phyloP scores from a whole-genome alignment of 306 rosid genomes.

The Cyamopsis tetragonoloba region DNA sequence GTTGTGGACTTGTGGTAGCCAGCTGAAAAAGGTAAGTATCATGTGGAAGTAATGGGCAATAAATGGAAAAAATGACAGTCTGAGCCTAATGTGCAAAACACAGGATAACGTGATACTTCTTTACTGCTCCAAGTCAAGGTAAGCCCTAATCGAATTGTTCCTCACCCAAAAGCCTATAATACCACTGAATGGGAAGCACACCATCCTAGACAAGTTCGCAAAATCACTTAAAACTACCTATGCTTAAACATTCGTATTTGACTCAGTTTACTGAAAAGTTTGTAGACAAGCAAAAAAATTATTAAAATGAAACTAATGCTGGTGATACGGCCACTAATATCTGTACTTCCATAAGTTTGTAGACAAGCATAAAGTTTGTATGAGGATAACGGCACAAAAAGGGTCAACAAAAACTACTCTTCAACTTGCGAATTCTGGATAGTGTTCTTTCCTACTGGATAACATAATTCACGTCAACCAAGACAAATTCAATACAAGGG shows the following conservation, averaged over 20 bases:
- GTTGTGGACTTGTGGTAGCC: neutral
- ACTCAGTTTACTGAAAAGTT: neutral
- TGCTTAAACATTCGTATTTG: neutral
- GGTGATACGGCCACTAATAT: neutral
- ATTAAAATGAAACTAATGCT: neutral
- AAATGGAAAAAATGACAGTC: neutral
- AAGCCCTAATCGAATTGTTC: neutral
- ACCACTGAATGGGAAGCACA: neutral
- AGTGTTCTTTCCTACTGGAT: neutral
- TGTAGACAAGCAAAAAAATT: neutral
- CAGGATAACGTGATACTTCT: neutral
- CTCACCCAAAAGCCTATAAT: neutral
- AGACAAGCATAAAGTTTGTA: too few relatives aligned
- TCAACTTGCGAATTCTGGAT: neutral
- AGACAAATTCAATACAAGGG: neutral
- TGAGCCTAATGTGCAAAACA: neutral
- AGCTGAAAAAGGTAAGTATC: neutral
- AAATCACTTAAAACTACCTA: neutral
- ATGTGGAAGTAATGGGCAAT: neutral
- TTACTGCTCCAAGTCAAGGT: neutral
- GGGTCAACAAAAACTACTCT: neutral
- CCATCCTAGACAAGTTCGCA: neutral
- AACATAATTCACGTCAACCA: neutral
- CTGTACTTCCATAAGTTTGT: neutral
- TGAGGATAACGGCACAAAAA: neutral